Evolutionary conservation across 2,329 filamentous ascomycete genomes (phyloP), one percentile per base, ranked within the genome.

Genomic region (Tolypocladium paradoxum): DNA sequence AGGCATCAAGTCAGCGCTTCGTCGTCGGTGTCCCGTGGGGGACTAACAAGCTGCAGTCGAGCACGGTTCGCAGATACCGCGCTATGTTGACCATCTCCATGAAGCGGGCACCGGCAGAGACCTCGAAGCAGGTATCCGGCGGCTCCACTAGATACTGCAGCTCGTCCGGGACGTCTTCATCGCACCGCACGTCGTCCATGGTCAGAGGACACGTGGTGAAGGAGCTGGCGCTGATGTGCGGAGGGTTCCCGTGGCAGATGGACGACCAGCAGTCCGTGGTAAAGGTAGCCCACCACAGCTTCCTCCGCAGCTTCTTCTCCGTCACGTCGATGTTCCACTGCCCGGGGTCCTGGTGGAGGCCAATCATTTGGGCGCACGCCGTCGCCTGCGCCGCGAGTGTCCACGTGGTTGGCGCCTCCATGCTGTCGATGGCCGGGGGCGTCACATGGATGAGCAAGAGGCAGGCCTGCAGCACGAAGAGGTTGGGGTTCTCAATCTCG

Each of bases 321-420:
- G 71, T 72, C 0, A 58, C 50, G 1, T 69, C 65, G 37, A 76
- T 65, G 38, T 67, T 70, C 74, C 74, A 77, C 8, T 61, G 53
- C 3, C 61, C 59, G 0, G 73, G 68, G 20, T 76, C 72, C 48
- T 69, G 70, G 38, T 76, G 74, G 4, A 76, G 65, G 6, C 73
- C 74, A 16, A 74, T 68, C 58, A 73, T 73, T 52, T 76, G 74
- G 0, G 73, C 73, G 52, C 68, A 70, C 0, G 73, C 69, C 0
- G 70, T 70, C 3, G 70, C 69, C 55, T 74, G 73, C 4, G 71
- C 68, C 0, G 73, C 65, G 46, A 74, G 61, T 1, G 69, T 68
- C 72, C 73, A 76, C 1, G 70, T 71, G 20, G 68, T 67, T 0
- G 74, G 74, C 6, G 71, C 74, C 57, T 76, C 73, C 4, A 74